A percentile compares a stretch with the other conserved stretches of the same genome.
Conservation (phyloP, 768 basidiomycete species). For the Kwoniella europaea region DNA sequence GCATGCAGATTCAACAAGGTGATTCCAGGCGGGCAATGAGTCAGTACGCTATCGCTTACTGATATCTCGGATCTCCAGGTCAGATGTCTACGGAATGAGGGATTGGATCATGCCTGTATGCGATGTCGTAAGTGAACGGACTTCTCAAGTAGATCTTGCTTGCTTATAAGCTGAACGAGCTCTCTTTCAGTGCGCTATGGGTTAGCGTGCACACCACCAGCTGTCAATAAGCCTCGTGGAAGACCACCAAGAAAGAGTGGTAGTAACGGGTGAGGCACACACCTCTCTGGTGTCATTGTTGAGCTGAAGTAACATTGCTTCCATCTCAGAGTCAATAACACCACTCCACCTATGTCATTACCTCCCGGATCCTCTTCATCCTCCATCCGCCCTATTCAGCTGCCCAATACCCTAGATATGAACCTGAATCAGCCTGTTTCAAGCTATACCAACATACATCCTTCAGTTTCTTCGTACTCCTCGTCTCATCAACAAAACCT, state of each 20-base stretch:
- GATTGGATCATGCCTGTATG: conserved; percentile 20
- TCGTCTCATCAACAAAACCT: neutral
- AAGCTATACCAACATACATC: neutral
- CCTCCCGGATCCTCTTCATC: neutral
- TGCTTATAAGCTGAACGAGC: neutral
- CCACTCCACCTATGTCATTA: neutral
- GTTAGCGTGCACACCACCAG: conserved; percentile 25
- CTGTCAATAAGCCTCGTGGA: conserved; percentile 22
- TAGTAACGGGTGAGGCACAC: neutral
- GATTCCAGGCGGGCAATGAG: neutral
- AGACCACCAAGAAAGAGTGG: conserved; percentile 14
- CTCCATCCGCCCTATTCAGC: neutral
- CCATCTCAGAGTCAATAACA: neutral
- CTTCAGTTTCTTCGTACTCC: neutral
- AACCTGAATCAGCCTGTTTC: neutral
- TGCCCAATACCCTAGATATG: neutral
- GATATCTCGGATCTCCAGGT: conserved; percentile 10
- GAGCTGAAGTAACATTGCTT: neutral
- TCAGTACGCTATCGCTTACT: neutral
- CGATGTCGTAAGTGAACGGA: conserved; percentile 19
- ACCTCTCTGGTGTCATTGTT: neutral
- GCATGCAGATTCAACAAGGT: conserved; percentile 30
- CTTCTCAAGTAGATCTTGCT: neutral
- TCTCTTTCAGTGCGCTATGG: conserved; percentile 17
- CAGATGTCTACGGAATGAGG: conserved; percentile 20